A percentile compares a stretch with the other conserved stretches of the same genome.
These are phyloP conservation scores for Suillus paluster DNA, from an alignment of 768 basidiomycete genomes.

Conservation along the genomic window DNA sequence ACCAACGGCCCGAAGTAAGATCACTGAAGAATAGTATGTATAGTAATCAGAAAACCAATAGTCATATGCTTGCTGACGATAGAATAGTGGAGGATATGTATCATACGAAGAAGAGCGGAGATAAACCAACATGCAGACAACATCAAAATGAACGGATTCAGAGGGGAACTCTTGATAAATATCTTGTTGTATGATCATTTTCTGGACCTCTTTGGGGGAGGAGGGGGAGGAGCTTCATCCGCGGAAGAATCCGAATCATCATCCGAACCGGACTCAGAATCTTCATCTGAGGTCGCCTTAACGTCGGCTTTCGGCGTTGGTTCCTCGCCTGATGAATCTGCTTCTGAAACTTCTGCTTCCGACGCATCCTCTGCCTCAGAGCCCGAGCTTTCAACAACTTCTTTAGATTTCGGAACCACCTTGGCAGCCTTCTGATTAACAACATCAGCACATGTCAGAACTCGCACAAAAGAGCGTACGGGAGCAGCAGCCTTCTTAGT, in stretches of 20 bases:
- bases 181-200: constrained; percentile 12
- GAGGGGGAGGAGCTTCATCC: constrained; percentile 39
- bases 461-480: constrained; percentile 22
- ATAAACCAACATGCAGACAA: background rate
- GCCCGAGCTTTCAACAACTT: constrained; percentile 28
- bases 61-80: constrained; percentile 4
- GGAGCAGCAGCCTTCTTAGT: constrained; percentile 22
- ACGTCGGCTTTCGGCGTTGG: constrained; percentile 17
- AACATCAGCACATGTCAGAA: constrained; percentile 17
- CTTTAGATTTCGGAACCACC: constrained; percentile 27
- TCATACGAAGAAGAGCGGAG: constrained; percentile 2
- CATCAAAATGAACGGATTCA: too few species aligned
- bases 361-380: constrained; percentile 34
- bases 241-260: constrained; percentile 36
- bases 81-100: constrained; percentile 4
- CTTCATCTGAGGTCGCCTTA: constrained; percentile 24
- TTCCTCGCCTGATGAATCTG: constrained; percentile 31
- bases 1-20: background rate
- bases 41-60: constrained; percentile 5
- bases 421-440: constrained; percentile 29
- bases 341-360: constrained; percentile 5
- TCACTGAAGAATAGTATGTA: constrained; percentile 6
- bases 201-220: constrained; percentile 30
- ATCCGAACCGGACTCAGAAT: constrained; percentile 17
- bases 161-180: background rate